Conservation (phyloP, 139 green algal species). For the Coccomyxa sp. region DNA sequence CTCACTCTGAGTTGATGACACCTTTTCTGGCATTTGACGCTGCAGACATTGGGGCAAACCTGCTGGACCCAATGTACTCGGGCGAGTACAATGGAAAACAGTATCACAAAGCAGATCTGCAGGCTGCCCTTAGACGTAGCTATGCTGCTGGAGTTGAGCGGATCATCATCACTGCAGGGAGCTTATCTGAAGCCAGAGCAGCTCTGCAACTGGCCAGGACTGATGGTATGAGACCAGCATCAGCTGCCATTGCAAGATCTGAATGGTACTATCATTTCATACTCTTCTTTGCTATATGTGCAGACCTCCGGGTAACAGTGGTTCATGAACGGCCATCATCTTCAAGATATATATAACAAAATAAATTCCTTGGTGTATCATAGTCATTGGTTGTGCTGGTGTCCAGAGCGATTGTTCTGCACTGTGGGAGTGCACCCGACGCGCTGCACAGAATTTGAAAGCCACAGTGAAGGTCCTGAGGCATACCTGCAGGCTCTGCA, state of each 20-base stretch:
- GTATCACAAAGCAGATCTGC: conserved; percentile 58
- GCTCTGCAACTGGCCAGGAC: conserved; percentile 50
- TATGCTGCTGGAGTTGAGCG: conserved; percentile 45
- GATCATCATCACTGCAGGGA: conserved; percentile 74
- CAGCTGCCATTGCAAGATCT: too few relatives aligned
- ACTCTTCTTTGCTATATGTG: too few relatives aligned
- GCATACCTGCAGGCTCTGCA: conserved; percentile 48
- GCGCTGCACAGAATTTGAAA: conserved; percentile 69
- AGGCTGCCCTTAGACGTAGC: conserved; percentile 49
- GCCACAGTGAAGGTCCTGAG: conserved; percentile 31
- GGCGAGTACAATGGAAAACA: conserved; percentile 63
- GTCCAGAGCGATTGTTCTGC: conserved; percentile 48
- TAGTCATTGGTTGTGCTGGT: conserved; percentile 20
- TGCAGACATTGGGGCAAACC: conserved; percentile 74
- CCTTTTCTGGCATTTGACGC: background rate
- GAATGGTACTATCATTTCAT: too few relatives aligned
- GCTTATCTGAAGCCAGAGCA: conserved; percentile 38
- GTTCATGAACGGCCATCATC: background rate
- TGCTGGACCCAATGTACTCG: conserved; percentile 70
- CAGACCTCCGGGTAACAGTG: too few relatives aligned
- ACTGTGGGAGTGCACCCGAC: conserved; percentile 88
- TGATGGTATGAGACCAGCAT: conserved; percentile 17
- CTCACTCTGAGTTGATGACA: too few relatives aligned
- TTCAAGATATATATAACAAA: background rate
- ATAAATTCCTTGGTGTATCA: background rate